Conservation (phyloP, 352 stramenopile species). For the Pythium monospermum region DNA sequence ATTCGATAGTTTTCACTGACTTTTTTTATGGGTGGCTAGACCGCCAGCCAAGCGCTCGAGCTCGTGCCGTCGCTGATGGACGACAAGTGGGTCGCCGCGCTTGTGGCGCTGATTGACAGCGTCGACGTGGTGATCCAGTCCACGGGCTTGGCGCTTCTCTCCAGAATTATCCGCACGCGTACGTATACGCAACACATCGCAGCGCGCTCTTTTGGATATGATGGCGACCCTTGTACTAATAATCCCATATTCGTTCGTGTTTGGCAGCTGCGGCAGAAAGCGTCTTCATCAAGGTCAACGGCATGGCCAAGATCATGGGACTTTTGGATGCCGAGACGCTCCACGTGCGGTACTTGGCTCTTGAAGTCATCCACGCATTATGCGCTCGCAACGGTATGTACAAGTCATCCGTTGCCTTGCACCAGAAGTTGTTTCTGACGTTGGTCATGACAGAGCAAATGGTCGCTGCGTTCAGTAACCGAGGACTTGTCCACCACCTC, state of each 20-base stretch:
- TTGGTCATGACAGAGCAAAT: constrained; percentile 44
- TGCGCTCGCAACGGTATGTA: constrained; percentile 42
- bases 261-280: constrained; percentile 31
- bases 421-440: no score
- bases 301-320: constrained; percentile 44
- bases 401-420: no score
- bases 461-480: constrained; percentile 35
- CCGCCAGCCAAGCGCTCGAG: constrained; percentile 36
- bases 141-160: constrained; percentile 42
- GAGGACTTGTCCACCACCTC: constrained; percentile 37
- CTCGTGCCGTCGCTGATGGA: constrained; percentile 53
- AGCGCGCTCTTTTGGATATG: no score
- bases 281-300: constrained; percentile 43
- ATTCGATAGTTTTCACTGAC: neutral
- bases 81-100: constrained; percentile 53
- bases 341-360: constrained; percentile 33
- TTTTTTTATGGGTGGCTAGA: constrained; percentile 22
- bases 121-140: constrained; percentile 44
- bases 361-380: constrained; percentile 50
- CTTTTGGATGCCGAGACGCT: constrained; percentile 27
- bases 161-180: constrained; percentile 45
- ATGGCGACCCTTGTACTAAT: neutral
- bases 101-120: constrained; percentile 53
- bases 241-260: neutral
- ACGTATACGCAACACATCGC: no score